Conservation (phyloP, 306 rosid species). For the Vigna radiata region DNA sequence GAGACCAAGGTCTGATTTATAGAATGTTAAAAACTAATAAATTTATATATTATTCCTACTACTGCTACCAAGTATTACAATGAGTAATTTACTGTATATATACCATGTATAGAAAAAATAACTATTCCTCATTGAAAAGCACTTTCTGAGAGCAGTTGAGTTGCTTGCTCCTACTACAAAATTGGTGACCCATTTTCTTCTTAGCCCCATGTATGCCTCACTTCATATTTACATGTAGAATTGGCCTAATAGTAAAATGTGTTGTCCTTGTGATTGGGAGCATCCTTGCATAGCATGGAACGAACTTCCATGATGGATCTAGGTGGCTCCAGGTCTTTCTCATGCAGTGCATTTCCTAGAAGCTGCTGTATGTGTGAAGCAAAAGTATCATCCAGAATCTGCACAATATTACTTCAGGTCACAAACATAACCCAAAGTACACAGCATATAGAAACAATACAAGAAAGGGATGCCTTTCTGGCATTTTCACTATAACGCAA, state of each 20-base stretch:
- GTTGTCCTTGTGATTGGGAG: slow-evolving; percentile 67
- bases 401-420: slow-evolving; percentile 35
- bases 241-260: slow-evolving; percentile 58
- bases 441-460: not conserved
- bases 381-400: slow-evolving; percentile 88
- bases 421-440: not conserved
- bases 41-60: slow-evolving; percentile 25
- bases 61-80: slow-evolving; percentile 31
- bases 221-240: slow-evolving; percentile 52
- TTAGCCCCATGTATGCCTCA: slow-evolving; percentile 15
- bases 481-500: not conserved
- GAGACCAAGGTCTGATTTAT: not conserved
- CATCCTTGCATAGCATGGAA: slow-evolving; percentile 90
- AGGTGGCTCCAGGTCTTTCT: slow-evolving; percentile 84
- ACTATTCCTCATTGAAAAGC: slow-evolving; percentile 29
- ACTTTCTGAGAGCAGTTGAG: slow-evolving; percentile 65
- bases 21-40: slow-evolving; percentile 15
- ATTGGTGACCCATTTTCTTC: slow-evolving; percentile 45
- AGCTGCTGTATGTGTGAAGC: slow-evolving; percentile 94
- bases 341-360: slow-evolving; percentile 85
- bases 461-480: not conserved
- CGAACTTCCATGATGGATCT: slow-evolving; percentile 89
- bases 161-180: slow-evolving; percentile 72
- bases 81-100: slow-evolving; percentile 19
- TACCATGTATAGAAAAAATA: not conserved